phyloP scores from a whole-genome alignment of 179 eudicot genomes.

The Drosera spatulata region DNA sequence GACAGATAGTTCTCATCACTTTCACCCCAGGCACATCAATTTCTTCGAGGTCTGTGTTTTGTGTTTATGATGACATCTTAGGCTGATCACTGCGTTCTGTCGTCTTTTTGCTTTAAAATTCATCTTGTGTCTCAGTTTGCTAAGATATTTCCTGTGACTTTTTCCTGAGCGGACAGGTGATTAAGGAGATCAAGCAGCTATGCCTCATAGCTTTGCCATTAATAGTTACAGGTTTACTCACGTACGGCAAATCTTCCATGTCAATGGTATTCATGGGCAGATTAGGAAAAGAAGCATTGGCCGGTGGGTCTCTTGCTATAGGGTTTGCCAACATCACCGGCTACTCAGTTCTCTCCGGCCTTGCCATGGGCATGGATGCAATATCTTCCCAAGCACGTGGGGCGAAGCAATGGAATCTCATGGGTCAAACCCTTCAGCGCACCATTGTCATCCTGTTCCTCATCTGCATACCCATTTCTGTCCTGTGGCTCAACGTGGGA shows the following conservation, averaged over 20 bases:
- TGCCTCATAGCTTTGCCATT: slow-evolving; percentile 88
- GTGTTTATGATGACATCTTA: too few species aligned
- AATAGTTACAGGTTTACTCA: slow-evolving; percentile 55
- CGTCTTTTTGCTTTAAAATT: too few species aligned
- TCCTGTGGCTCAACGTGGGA: slow-evolving; percentile 56
- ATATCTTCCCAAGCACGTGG: slow-evolving; percentile 67
- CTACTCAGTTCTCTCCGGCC: slow-evolving; percentile 54
- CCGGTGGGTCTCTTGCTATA: slow-evolving; percentile 60
- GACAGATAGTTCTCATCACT: too few species aligned
- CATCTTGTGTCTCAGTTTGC: background rate
- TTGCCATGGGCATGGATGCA: slow-evolving; percentile 78
- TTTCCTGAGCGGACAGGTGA: slow-evolving; percentile 24
- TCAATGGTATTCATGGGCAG: slow-evolving; percentile 68
- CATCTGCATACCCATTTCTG: slow-evolving; percentile 39
- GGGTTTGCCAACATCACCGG: slow-evolving; percentile 75
- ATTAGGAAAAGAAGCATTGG: slow-evolving; percentile 53
- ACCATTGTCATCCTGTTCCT: slow-evolving; percentile 43
- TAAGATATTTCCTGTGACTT: too few species aligned
- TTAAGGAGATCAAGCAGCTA: slow-evolving; percentile 72
- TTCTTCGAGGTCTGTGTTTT: too few species aligned
- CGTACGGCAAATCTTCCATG: slow-evolving; percentile 56
- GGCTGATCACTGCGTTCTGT: too few species aligned
- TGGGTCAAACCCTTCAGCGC: slow-evolving; percentile 49
- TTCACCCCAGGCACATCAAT: too few species aligned
- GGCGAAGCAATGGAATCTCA: slow-evolving; percentile 46